Evolutionary conservation across 345 rosid genomes (phyloP), one percentile per base, ranked within the genome.

Genomic region (Cardiospermum halicacabum): DNA sequence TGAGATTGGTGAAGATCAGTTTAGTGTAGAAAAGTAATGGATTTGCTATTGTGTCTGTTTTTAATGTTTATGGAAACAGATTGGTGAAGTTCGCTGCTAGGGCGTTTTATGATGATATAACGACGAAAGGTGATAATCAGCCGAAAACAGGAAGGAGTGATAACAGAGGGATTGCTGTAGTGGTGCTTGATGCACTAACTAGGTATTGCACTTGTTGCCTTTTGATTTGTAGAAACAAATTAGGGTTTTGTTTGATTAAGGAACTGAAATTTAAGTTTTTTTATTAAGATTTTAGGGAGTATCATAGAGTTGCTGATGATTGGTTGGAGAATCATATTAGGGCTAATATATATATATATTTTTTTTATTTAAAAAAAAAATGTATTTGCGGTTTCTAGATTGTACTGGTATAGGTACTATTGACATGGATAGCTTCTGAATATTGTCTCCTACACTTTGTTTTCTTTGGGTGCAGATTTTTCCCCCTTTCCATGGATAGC

Each of bases 141-240:
- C 89, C 89, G 19, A 92, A 85, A 71, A 80, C 71, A 26, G 90
- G 85, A 18, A 80, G 84, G 57, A 78, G 85, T 59, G 96, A 89
- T 49, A 87, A 82, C 67, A 77, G 85, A 70, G 97, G 96, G 63
- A 85, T 81, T 69, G 92, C 86, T 3, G 85, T 89, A n/a, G 90
- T 87, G 66, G 87, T 91, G 42, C 94, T 91, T 10, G 98, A 92
- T 65, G 88, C 87, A n/a, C 86, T 89, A 62, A 74, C 94, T 0
- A 84, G 92, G 92, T 91, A 9, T 22, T 53, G 3, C 4, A 7
- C 7, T 51, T 3, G 0, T 22, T 22, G 13, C 12, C 25, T 24
- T 45, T 45, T 6, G 53, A 13, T 3, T 48, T 48, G 11, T 24
- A 4, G 15, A 51, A 25, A 51, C 55, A 22, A n/a, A 21, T n/a